Conservation (phyloP, 2,329 filamentous ascomycete genomes). For the Septoria petroselini region DNA sequence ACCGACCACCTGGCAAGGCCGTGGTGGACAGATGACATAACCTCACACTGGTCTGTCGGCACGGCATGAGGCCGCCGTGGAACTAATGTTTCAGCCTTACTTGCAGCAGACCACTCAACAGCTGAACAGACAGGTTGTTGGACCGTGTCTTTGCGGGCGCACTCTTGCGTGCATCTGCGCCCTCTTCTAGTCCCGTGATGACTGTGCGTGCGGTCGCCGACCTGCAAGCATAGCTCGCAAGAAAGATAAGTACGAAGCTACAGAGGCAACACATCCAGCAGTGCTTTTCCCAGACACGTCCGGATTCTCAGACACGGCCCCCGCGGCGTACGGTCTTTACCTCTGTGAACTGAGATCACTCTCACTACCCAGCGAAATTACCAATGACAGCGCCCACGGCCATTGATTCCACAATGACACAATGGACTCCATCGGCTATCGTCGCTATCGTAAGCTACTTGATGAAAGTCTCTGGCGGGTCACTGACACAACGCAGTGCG, state of each 20-base stretch:
- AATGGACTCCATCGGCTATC: not conserved
- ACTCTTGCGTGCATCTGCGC: conserved; percentile 1
- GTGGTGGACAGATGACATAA: not conserved
- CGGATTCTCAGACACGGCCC: not conserved
- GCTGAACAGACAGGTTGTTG: not conserved
- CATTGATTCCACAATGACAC: not conserved
- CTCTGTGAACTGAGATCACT: not conserved
- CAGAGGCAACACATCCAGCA: too few relatives aligned
- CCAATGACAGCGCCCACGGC: not conserved
- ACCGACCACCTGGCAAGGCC: not conserved
- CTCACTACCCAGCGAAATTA: not conserved
- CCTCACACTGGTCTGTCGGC: conserved; percentile 8
- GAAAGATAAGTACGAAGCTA: conserved; percentile 3
- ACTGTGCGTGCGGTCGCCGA: conserved; percentile 3
- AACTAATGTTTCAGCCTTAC: conserved; percentile 6
- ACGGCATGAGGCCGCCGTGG: conserved; percentile 6
- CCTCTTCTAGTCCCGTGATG: not conserved
- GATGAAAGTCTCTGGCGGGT: not conserved
- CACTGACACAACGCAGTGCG: conserved; percentile 4
- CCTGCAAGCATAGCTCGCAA: not conserved
- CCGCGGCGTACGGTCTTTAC: conserved; percentile 5
- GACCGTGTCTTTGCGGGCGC: conserved; percentile 1
- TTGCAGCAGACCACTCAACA: conserved; percentile 4
- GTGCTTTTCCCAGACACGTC: not conserved
- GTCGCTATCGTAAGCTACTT: not conserved